Evolutionary conservation across 1,284 basidiomycete genomes (phyloP), one percentile per base, ranked within the genome.

Genomic region (Tylopilus sp.): DNA sequence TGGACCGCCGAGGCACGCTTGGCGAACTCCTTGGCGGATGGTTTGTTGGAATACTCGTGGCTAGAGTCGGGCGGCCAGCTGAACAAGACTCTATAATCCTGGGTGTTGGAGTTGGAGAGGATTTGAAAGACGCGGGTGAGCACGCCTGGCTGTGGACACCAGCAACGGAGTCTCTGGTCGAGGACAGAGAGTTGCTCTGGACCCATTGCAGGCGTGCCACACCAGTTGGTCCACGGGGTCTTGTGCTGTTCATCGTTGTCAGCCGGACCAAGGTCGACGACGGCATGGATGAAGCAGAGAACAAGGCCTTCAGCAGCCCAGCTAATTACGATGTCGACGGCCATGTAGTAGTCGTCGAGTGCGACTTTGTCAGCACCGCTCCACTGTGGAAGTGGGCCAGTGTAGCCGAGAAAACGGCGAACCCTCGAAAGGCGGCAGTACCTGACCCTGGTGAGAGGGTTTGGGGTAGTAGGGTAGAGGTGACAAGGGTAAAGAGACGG

Each of bases 281-380:
- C 84, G 26, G 93, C 91, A 63, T 99, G 95, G 56, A 97, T 89
- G 75, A 99, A 99, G 63, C 92, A 95, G 13, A 99, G 77, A 35
- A 96, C 86, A 59, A 98, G 77, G 33, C 88, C 89, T 48, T 95
- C 86, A 21, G 90, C 92, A 44, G 92, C 92, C 86, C 90, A 93
- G 70, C 95, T 97, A 63, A 97, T 86, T 58, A 96, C 92, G 58
- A 99, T 80, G 69, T 97, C 92, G 55, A 94, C 81, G 4, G 87
- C 84, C 74, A 95, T 83, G 67, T 92, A 97, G 63, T 92, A 76
- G 37, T 75, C 74, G 71, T 96, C 89, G 37, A 87, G 69, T 10
- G 82, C 75, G 54, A 89, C 78, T 63, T 83, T 82, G 51, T 84
- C 78, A 2, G 79, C 82, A 50, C 88, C 85, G 34, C 70, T 64